A percentile compares a stretch with the other conserved stretches of the same genome.
phyloP scores from a whole-genome alignment of 495 filamentous ascomycete species.

The Chaetomium tenue region DNA sequence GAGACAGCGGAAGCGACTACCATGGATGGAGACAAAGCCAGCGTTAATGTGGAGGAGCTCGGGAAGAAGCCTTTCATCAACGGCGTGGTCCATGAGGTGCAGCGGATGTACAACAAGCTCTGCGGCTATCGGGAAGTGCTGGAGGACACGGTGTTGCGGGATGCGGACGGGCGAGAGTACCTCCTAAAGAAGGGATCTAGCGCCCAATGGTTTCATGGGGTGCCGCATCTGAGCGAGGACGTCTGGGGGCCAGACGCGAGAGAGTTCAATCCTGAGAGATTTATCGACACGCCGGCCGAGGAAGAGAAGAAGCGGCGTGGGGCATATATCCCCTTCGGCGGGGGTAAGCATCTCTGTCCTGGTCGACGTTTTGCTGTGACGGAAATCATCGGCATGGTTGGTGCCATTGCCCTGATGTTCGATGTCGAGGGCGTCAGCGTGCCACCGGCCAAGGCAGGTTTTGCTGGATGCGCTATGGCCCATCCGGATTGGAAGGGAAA shows the following conservation, averaged over 20 bases:
- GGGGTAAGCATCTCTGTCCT: constrained; percentile 47
- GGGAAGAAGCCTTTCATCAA: no score
- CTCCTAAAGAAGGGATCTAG: no score
- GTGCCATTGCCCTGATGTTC: constrained; percentile 40
- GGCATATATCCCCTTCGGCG: constrained; percentile 46
- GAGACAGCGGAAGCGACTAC: no score
- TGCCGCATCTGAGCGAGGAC: no score
- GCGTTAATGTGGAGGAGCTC: no score
- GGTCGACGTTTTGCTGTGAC: constrained; percentile 46
- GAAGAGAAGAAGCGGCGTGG: constrained; percentile 22
- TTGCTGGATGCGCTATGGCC: constrained; percentile 13
- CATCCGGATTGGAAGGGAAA: constrained; percentile 2
- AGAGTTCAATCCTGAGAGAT: constrained; percentile 37
- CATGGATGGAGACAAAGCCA: no score
- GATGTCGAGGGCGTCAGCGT: constrained; percentile 32
- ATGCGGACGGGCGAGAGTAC: no score
- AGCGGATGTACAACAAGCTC: no score
- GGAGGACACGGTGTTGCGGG: no score
- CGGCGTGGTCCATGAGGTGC: no score
- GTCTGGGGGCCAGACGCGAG: constrained; percentile 34
- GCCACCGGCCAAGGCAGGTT: neutral
- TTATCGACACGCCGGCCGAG: constrained; percentile 28
- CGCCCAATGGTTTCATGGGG: no score
- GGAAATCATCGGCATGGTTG: constrained; percentile 41
- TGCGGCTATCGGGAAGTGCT: no score